These are phyloP conservation scores for Penicillium sp. DNA, from an alignment of 2,329 filamentous ascomycete species.

Conservation along the genomic window DNA sequence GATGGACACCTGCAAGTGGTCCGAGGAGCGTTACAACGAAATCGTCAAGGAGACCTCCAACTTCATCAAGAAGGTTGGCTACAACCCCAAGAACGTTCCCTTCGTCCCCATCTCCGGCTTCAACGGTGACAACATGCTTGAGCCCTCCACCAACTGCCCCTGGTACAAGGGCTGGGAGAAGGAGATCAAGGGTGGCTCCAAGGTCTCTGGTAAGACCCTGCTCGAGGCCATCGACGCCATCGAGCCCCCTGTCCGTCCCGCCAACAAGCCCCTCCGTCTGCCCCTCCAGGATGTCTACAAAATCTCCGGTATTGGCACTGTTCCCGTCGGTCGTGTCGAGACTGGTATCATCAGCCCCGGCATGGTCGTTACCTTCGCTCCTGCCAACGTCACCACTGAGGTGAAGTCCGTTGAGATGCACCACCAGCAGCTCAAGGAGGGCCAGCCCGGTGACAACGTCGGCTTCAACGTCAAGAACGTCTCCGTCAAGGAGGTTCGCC, in stretches of 20 bases:
- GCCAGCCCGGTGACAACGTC: conserved; percentile 99
- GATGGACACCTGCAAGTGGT: conserved; percentile 99
- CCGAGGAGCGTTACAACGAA: conserved; percentile 92
- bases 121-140: conserved; percentile 99
- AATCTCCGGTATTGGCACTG: conserved; percentile 99
- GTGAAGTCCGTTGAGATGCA: conserved; percentile 99
- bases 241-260: conserved; percentile 85
- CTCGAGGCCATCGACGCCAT: conserved; percentile 98
- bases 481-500: conserved; percentile 99
- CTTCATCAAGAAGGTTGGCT: conserved; percentile 99
- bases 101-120: conserved; percentile 99
- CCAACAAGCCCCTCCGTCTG: conserved; percentile 99
- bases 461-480: conserved; percentile 99
- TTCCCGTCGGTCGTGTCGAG: conserved; percentile 99
- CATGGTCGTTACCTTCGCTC: conserved; percentile 93
- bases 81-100: conserved; percentile 97
- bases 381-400: conserved; percentile 99
- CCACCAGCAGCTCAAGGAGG: conserved; percentile 97
- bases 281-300: conserved; percentile 99
- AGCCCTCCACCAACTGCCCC: conserved; percentile 84
- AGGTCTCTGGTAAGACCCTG: conserved; percentile 91
- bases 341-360: conserved; percentile 89
- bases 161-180: conserved; percentile 99
- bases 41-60: conserved; percentile 99
- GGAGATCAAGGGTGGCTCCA: conserved; percentile 87